Evolutionary conservation across 768 basidiomycete genomes (phyloP).

Genomic region (Boletales sp.): DNA sequence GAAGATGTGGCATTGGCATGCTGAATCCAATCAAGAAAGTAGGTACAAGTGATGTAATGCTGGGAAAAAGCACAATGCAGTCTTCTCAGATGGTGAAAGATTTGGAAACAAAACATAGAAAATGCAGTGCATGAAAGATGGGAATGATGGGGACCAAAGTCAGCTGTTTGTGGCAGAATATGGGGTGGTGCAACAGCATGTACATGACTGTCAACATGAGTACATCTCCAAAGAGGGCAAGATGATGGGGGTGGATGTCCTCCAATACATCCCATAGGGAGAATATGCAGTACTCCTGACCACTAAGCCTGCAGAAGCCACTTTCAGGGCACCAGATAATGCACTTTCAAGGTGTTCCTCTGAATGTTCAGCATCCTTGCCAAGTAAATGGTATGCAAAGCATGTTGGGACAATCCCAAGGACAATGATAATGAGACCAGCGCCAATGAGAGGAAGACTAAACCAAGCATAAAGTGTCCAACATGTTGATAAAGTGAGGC

Average conservation of each 20-base stretch:
- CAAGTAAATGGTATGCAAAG: slow-evolving; percentile 51
- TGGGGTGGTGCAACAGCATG: slow-evolving; percentile 39
- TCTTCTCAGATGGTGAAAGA: slow-evolving; percentile 99
- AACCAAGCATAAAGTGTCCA: slow-evolving; percentile 95
- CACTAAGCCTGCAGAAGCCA: slow-evolving; percentile 34
- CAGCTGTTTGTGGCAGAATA: slow-evolving; percentile 25
- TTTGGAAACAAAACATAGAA: slow-evolving; percentile 86
- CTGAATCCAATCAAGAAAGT: slow-evolving; percentile 57
- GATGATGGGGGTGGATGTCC: slow-evolving; percentile 50
- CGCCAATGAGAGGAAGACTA: slow-evolving; percentile 69
- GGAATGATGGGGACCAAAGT: slow-evolving; percentile 45
- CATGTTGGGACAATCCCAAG: slow-evolving; percentile 53
- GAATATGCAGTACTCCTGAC: slow-evolving; percentile 35
- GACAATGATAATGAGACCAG: slow-evolving; percentile 64
- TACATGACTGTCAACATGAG: slow-evolving; percentile 46
- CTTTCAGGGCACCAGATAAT: slow-evolving; percentile 32
- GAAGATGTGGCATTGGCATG: slow-evolving; percentile 66
- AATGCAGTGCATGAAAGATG: slow-evolving; percentile 66
- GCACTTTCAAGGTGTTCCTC: slow-evolving; percentile 39
- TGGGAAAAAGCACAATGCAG: slow-evolving; percentile 69
- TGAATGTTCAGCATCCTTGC: slow-evolving; percentile 35
- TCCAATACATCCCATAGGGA: slow-evolving; percentile 33
- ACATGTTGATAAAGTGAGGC: slow-evolving; percentile 51
- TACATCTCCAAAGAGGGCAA: slow-evolving; percentile 45
- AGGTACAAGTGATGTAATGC: slow-evolving; percentile 60